Conservation (phyloP, 306 rosid species). For the Cucumis cinereus region DNA sequence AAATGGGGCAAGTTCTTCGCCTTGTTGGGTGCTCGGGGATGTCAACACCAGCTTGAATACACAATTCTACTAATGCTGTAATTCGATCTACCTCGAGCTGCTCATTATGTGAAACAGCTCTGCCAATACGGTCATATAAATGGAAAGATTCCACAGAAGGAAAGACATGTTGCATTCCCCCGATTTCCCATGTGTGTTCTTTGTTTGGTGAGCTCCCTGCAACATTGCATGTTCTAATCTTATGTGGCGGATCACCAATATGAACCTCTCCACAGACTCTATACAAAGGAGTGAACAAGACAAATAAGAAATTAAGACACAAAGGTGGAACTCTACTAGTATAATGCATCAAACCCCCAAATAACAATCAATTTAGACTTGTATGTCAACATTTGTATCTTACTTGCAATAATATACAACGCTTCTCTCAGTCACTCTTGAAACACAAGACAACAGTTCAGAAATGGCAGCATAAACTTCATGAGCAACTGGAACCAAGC, state of each 20-base stretch:
- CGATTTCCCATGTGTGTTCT: constrained; percentile 54
- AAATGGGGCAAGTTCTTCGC: constrained; percentile 52
- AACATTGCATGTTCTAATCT: constrained; percentile 55
- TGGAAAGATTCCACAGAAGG: constrained; percentile 56
- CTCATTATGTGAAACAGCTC: constrained; percentile 64
- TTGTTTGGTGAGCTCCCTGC: constrained; percentile 46
- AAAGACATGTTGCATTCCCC: constrained; percentile 36
- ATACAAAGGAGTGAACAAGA: constrained; percentile 10
- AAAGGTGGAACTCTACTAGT: neutral
- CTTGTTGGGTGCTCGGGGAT: constrained; percentile 48
- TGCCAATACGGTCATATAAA: constrained; percentile 51
- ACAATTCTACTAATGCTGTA: constrained; percentile 58
- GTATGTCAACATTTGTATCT: neutral
- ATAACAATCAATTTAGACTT: neutral
- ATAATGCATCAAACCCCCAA: neutral
- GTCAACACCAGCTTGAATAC: constrained; percentile 62
- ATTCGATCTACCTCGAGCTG: constrained; percentile 49
- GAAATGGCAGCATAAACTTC: constrained; percentile 43
- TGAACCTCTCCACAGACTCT: constrained; percentile 60
- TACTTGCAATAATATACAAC: constrained; percentile 47
- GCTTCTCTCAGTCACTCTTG: constrained; percentile 27
- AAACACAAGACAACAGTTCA: constrained; percentile 31
- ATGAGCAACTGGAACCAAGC: constrained; percentile 43
- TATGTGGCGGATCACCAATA: constrained; percentile 57
- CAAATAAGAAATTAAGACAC: neutral